Evolutionary conservation across 768 basidiomycete species (phyloP).

Genomic region (Gautieria morchelliformis): DNA sequence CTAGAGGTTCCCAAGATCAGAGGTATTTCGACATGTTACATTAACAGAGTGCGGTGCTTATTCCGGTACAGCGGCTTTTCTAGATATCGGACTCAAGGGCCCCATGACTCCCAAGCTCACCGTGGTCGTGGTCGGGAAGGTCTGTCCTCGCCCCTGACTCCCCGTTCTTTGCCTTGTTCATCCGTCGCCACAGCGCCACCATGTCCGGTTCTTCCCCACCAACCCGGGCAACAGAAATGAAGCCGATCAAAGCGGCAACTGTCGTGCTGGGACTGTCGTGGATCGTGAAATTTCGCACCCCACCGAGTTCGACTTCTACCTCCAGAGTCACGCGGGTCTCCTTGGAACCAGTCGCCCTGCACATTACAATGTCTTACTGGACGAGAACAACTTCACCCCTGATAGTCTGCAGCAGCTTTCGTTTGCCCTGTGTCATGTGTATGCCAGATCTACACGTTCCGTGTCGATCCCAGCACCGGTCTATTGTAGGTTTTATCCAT

Average conservation of each 20-base stretch:
- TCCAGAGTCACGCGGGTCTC: slow-evolving; percentile 69
- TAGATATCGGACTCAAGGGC: slow-evolving; percentile 38
- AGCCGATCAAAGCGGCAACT: slow-evolving; percentile 62
- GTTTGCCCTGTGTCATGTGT: slow-evolving; percentile 73
- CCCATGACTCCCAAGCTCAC: slow-evolving; percentile 47
- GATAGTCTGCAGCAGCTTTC: slow-evolving; percentile 62
- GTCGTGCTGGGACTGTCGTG: slow-evolving; percentile 68
- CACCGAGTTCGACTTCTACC: slow-evolving; percentile 67
- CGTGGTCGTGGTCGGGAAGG: slow-evolving; percentile 71
- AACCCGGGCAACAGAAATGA: slow-evolving; percentile 22
- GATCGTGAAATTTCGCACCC: slow-evolving; percentile 64
- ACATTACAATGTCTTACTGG: slow-evolving; percentile 41
- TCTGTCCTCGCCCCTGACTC: slow-evolving; percentile 49
- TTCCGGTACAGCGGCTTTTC: slow-evolving; percentile 46
- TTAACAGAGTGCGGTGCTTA: background rate
- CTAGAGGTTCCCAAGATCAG: slow-evolving; percentile 52
- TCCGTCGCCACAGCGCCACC: slow-evolving; percentile 15
- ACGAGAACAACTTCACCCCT: slow-evolving; percentile 10
- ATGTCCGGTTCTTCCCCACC: slow-evolving; percentile 45
- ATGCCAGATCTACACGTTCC: slow-evolving; percentile 69
- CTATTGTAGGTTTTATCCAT: slow-evolving; percentile 44
- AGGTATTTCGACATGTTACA: slow-evolving; percentile 28
- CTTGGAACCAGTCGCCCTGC: slow-evolving; percentile 67
- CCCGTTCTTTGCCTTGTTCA: background rate
- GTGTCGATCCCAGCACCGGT: slow-evolving; percentile 80